Conservation (phyloP, 768 basidiomycete genomes). For the Lentinula guzmanii region DNA sequence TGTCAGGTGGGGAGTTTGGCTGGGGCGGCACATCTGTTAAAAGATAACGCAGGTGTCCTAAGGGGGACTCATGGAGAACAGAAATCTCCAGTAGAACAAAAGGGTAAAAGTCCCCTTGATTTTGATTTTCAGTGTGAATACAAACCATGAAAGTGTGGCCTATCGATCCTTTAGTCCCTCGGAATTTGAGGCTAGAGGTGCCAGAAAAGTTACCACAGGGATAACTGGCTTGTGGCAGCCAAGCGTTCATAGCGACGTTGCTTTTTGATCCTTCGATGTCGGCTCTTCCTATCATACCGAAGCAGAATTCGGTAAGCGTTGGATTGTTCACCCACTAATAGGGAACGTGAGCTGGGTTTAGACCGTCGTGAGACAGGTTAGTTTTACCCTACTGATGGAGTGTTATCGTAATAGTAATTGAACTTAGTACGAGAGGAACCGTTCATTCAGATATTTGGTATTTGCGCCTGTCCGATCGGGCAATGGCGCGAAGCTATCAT, state of each 20-base stretch:
- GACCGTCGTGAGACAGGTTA: slow-evolving; percentile 83
- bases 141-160: slow-evolving; percentile 80
- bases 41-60: slow-evolving; percentile 78
- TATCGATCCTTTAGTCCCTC: slow-evolving; percentile 80
- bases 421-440: slow-evolving; percentile 50
- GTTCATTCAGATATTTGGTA: slow-evolving; percentile 55
- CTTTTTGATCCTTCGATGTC: slow-evolving; percentile 81
- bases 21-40: slow-evolving; percentile 78
- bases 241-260: slow-evolving; percentile 81
- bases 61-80: slow-evolving; percentile 75
- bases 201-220: slow-evolving; percentile 72
- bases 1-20: slow-evolving; percentile 81
- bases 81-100: slow-evolving; percentile 78
- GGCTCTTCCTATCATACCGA: slow-evolving; percentile 79
- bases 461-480: slow-evolving; percentile 74
- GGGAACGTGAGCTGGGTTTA: slow-evolving; percentile 80
- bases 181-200: slow-evolving; percentile 77
- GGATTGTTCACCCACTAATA: slow-evolving; percentile 78
- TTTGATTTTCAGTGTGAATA: slow-evolving; percentile 79
- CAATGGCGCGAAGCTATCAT: slow-evolving; percentile 78
- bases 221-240: slow-evolving; percentile 79
- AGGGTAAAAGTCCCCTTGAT: slow-evolving; percentile 78
- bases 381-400: slow-evolving; percentile 82
- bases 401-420: slow-evolving; percentile 63
- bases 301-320: slow-evolving; percentile 77